A percentile compares a stretch with the other conserved stretches of the same genome.
phyloP scores from a whole-genome alignment of 2,329 filamentous ascomycete genomes.

The Dothistroma septosporum region DNA sequence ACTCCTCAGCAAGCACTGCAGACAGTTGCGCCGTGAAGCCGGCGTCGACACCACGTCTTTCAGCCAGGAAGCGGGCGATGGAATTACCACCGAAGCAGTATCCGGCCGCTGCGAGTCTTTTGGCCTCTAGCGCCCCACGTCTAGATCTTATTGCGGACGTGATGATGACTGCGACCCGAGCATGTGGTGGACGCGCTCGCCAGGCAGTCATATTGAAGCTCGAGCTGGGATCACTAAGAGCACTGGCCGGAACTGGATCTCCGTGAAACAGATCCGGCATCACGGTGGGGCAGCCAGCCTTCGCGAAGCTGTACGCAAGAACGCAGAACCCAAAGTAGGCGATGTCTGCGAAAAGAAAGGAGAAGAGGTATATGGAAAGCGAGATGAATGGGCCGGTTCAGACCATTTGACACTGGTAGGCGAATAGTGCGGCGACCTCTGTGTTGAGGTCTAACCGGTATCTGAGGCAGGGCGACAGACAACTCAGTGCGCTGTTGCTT shows the following conservation, averaged over 20 bases:
- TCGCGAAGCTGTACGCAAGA: conserved; percentile 34
- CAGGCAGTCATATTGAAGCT: conserved; percentile 43
- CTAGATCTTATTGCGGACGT: conserved; percentile 43
- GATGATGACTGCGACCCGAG: conserved; percentile 47
- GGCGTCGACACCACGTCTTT: conserved; percentile 53
- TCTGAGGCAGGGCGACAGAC: no score
- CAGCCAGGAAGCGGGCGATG: conserved; percentile 58
- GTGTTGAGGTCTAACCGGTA: no score
- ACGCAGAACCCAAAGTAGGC: conserved; percentile 9
- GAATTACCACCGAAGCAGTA: conserved; percentile 79
- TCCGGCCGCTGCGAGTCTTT: conserved; percentile 61
- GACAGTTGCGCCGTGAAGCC: conserved; percentile 70
- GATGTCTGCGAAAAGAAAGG: no score
- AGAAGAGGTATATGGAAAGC: no score
- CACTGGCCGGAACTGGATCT: conserved; percentile 30
- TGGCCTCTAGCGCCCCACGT: conserved; percentile 49
- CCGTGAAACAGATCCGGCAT: conserved; percentile 36
- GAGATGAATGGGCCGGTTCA: no score
- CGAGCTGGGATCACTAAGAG: conserved; percentile 28
- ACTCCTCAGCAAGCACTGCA: conserved; percentile 62
- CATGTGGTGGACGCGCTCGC: conserved; percentile 43
- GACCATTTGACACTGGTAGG: no score
- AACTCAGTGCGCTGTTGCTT: no score
- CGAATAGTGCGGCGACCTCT: no score
- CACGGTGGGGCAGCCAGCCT: conserved; percentile 32